Conservation (phyloP, 78 protist genomes). For the Planoprotostelium fungivorum region DNA sequence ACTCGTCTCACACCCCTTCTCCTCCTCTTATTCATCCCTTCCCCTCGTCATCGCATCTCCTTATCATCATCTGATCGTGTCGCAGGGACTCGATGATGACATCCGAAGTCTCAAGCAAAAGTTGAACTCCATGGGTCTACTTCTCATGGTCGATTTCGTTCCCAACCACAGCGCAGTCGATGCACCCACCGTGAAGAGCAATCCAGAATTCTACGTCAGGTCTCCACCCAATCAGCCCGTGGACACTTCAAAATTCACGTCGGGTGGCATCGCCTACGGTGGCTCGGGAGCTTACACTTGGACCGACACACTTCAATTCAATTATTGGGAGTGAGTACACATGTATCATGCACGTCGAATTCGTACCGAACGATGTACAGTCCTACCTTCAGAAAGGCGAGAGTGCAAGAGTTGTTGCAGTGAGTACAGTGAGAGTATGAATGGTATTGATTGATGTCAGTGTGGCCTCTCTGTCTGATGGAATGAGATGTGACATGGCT, state of each 20-base stretch:
- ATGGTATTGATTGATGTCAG: background rate
- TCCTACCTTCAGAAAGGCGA: slow-evolving; percentile 3
- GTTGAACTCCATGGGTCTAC: slow-evolving; percentile 60
- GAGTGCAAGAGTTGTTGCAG: slow-evolving; percentile 24
- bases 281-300: slow-evolving; percentile 41
- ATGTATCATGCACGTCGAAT: background rate
- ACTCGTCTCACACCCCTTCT: background rate
- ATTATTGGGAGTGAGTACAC: slow-evolving; percentile 67
- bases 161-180: slow-evolving; percentile 90
- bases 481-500: slow-evolving; percentile 88
- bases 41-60: too few relatives aligned
- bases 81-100: slow-evolving; percentile 50
- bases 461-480: slow-evolving; percentile 72
- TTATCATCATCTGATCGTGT: too few relatives aligned
- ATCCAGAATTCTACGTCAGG: slow-evolving; percentile 50
- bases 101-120: slow-evolving; percentile 12
- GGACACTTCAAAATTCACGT: slow-evolving; percentile 42
- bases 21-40: too few relatives aligned
- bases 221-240: slow-evolving; percentile 64
- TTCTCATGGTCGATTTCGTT: slow-evolving; percentile 79
- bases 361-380: background rate
- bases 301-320: slow-evolving; percentile 76
- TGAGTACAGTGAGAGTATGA: background rate
- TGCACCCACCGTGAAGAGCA: slow-evolving; percentile 12
- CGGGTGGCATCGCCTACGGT: slow-evolving; percentile 86